Conservation (phyloP, 2,329 filamentous ascomycete species). For the Trichoderma atrobrunneum region DNA sequence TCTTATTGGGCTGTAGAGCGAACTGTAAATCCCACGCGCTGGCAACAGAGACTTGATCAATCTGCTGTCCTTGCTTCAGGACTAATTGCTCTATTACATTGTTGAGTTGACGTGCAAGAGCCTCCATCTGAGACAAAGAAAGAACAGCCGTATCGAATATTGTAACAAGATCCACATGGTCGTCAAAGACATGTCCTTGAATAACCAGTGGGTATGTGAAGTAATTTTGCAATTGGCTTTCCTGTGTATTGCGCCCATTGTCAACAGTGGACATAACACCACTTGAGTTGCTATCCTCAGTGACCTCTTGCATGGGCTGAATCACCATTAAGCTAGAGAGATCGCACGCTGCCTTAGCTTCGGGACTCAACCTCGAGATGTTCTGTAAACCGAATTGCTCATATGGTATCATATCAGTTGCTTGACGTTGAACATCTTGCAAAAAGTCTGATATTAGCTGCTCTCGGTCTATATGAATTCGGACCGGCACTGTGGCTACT, state of each 20-base stretch:
- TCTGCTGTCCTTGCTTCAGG: neutral
- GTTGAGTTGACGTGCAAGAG: neutral
- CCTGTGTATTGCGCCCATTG: neutral
- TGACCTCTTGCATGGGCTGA: conserved; percentile 11
- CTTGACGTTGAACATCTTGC: conserved; percentile 24
- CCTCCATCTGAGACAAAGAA: neutral
- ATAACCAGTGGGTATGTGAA: conserved; percentile 10
- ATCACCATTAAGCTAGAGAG: conserved; percentile 18
- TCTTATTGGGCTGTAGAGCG: neutral
- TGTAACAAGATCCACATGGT: neutral
- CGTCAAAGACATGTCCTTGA: neutral
- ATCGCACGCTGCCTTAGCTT: conserved; percentile 19
- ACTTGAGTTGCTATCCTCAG: neutral
- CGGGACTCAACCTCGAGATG: conserved; percentile 24
- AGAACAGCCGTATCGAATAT: neutral
- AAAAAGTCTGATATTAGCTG: conserved; percentile 18
- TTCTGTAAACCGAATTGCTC: conserved; percentile 31
- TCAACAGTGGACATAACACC: neutral
- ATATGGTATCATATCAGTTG: conserved; percentile 25
- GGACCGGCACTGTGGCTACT: conserved; percentile 21
- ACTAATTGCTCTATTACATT: conserved; percentile 5
- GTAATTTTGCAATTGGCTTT: conserved; percentile 5
- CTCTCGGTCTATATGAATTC: conserved; percentile 16
- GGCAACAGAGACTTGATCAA: conserved; percentile 3
- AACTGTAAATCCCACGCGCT: neutral